Evolutionary conservation across 208 protist genomes (phyloP).

Genomic region (Trypanosoma melophagium): DNA sequence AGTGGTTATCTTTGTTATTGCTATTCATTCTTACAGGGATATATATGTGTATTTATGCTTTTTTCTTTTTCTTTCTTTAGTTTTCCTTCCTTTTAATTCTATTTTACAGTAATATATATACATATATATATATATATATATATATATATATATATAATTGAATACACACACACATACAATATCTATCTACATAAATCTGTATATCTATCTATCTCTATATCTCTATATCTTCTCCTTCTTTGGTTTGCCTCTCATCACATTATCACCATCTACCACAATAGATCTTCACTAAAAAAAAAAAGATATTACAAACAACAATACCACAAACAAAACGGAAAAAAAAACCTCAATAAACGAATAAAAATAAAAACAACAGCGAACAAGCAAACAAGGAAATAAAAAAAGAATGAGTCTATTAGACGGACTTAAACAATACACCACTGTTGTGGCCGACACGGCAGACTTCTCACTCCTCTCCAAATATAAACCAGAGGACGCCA

Average conservation of each 20-base stretch:
- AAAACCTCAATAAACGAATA: conserved; percentile 4
- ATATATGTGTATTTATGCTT: too few species aligned
- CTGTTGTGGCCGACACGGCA: conserved; percentile 96
- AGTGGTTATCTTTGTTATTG: too few species aligned
- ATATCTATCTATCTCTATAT: neutral
- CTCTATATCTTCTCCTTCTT: neutral
- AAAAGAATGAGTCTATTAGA: conserved; percentile 58
- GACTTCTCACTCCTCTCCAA: conserved; percentile 93
- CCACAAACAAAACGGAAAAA: neutral
- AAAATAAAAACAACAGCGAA: conserved; percentile 8
- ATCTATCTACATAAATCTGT: too few species aligned
- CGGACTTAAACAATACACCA: conserved; percentile 67
- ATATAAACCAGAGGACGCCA: conserved; percentile 95
- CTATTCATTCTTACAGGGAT: too few species aligned
- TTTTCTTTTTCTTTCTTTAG: too few species aligned
- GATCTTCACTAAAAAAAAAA: too few species aligned
- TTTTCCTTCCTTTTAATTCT: too few species aligned
- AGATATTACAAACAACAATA: too few species aligned
- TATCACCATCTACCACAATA: neutral
- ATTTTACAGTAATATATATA: too few species aligned
- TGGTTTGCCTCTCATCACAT: conserved; percentile 20
- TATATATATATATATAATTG: too few species aligned
- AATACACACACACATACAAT: too few species aligned
- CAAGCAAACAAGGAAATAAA: neutral
- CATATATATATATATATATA: too few species aligned